These are phyloP conservation scores for Kondoa malvinella DNA, from an alignment of 768 basidiomycete species.

Conservation along the genomic window DNA sequence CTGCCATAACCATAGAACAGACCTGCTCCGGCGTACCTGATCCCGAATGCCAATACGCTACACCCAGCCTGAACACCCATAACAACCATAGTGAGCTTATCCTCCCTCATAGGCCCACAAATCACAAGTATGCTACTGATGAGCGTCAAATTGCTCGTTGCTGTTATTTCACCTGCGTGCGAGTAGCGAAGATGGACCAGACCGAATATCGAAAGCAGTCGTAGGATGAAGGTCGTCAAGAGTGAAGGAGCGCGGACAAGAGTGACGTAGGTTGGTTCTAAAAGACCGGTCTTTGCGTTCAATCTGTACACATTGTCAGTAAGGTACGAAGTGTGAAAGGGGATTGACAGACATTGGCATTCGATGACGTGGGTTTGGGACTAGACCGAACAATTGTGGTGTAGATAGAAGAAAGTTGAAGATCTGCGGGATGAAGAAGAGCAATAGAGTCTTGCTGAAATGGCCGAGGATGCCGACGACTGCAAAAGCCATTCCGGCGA, in stretches of 20 bases:
- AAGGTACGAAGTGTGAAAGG: not conserved
- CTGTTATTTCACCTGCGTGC: slow-evolving; percentile 44
- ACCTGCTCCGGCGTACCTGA: slow-evolving; percentile 77
- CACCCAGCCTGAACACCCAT: slow-evolving; percentile 64
- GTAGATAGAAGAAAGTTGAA: slow-evolving; percentile 92
- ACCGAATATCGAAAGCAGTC: slow-evolving; percentile 45
- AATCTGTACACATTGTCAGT: slow-evolving; percentile 40
- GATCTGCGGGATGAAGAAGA: slow-evolving; percentile 95
- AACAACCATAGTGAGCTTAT: slow-evolving; percentile 52
- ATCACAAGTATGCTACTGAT: slow-evolving; percentile 67
- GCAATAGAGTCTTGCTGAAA: slow-evolving; percentile 83
- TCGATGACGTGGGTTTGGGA: slow-evolving; percentile 85
- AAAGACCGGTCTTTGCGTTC: slow-evolving; percentile 52
- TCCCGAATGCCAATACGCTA: slow-evolving; percentile 61
- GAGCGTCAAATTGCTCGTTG: slow-evolving; percentile 77
- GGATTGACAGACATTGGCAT: slow-evolving; percentile 53
- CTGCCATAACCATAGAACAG: slow-evolving; percentile 81
- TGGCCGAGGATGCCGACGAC: slow-evolving; percentile 95
- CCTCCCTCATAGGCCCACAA: slow-evolving; percentile 72
- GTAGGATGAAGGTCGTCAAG: slow-evolving; percentile 43
- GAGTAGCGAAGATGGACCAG: slow-evolving; percentile 49
- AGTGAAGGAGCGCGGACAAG: slow-evolving; percentile 9
- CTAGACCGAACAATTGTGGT: slow-evolving; percentile 83
- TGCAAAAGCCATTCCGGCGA: slow-evolving; percentile 95
- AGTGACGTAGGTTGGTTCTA: slow-evolving; percentile 40